Percentiles rank a stretch among this genome's conserved stretches.
Conservation (phyloP, 208 protist species). For the Leishmania tropica region DNA sequence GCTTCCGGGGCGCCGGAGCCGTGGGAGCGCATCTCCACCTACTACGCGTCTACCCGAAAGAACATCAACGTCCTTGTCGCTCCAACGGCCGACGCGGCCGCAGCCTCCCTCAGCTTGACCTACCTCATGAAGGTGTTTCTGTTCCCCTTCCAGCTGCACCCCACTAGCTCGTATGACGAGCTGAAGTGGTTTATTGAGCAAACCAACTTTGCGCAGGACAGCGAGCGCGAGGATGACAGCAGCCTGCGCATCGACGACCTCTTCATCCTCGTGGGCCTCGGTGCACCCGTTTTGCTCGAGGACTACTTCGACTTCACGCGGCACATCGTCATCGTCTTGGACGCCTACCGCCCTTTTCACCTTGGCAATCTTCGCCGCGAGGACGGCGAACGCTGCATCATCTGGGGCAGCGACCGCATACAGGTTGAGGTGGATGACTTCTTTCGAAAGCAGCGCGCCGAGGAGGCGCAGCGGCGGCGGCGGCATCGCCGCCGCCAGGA, state of each 20-base stretch:
- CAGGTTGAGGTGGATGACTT: slow-evolving; percentile 76
- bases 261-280: slow-evolving; percentile 83
- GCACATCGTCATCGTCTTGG: slow-evolving; percentile 82
- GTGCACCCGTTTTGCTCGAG: slow-evolving; percentile 50
- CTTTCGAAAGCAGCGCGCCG: slow-evolving; percentile 46
- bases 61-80: slow-evolving; percentile 72
- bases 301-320: slow-evolving; percentile 70
- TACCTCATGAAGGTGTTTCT: slow-evolving; percentile 74
- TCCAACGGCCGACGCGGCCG: slow-evolving; percentile 76
- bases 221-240: slow-evolving; percentile 31
- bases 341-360: slow-evolving; percentile 77
- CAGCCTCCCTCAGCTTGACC: slow-evolving; percentile 68
- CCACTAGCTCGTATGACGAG: slow-evolving; percentile 69
- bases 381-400: slow-evolving; percentile 52
- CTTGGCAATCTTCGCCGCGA: slow-evolving; percentile 67
- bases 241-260: slow-evolving; percentile 49
- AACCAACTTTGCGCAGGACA: slow-evolving; percentile 65
- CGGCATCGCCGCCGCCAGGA: slow-evolving; percentile 33
- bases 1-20: slow-evolving; percentile 34
- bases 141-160: slow-evolving; percentile 81
- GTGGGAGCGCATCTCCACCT: slow-evolving; percentile 70
- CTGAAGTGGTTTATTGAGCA: slow-evolving; percentile 48
- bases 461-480: slow-evolving; percentile 32
- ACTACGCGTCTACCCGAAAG: slow-evolving; percentile 69
- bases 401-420: slow-evolving; percentile 71